These are phyloP conservation scores for Pythium scleroteichum DNA, from an alignment of 352 stramenopile genomes.

Conservation along the genomic window DNA sequence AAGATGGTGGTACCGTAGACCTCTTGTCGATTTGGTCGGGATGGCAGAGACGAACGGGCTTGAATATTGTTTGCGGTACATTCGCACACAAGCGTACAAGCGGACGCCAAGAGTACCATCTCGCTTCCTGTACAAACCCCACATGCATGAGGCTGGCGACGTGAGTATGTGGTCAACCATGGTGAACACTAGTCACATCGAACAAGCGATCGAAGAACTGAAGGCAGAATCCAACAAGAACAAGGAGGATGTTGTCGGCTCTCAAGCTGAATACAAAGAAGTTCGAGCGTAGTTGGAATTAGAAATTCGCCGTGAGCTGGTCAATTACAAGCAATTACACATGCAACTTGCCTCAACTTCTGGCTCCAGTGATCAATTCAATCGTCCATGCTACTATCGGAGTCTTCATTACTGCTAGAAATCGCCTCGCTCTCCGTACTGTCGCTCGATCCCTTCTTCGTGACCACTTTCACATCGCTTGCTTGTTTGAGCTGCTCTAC, in stretches of 20 bases:
- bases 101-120: not conserved
- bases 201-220: not conserved
- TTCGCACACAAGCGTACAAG: not conserved
- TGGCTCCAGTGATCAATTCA: too few species aligned
- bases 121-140: not conserved
- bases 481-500: too few species aligned
- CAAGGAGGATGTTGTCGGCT: too few species aligned
- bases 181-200: not conserved
- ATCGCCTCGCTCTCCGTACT: too few species aligned
- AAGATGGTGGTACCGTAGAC: conserved; percentile 11
- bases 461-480: too few species aligned
- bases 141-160: not conserved
- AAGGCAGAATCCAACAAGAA: not conserved
- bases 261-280: not conserved
- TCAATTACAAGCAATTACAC: too few species aligned
- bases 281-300: too few species aligned
- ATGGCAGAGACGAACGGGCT: not conserved
- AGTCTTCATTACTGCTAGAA: too few species aligned
- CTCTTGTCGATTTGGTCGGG: conserved; percentile 1
- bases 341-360: too few species aligned
- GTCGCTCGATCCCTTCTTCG: too few species aligned
- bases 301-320: too few species aligned
- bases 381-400: too few species aligned
- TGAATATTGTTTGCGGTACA: conserved; percentile 4
- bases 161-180: conserved; percentile 12